phyloP scores from a whole-genome alignment of 148 eudicot genomes.

The Rheum nobile region DNA sequence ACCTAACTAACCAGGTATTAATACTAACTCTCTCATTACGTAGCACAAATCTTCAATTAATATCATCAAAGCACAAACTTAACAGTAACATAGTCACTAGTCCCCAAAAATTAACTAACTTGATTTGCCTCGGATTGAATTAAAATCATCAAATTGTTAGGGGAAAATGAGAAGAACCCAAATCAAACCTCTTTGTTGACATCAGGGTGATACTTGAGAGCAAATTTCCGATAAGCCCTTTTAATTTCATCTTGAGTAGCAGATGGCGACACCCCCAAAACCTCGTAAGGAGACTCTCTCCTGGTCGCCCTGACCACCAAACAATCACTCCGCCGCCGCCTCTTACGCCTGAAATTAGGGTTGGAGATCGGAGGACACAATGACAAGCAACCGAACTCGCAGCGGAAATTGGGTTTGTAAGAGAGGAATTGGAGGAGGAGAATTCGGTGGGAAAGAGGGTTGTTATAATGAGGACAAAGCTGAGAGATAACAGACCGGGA shows the following conservation, averaged over 20 bases:
- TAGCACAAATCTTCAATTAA: neutral
- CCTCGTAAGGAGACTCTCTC: conserved; percentile 80
- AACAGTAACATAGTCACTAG: neutral
- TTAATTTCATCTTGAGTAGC: conserved; percentile 67
- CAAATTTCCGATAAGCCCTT: conserved; percentile 92
- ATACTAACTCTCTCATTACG: neutral
- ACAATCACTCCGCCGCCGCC: conserved; percentile 6
- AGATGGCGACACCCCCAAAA: conserved; percentile 72
- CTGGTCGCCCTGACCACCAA: conserved; percentile 28
- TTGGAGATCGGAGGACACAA: neutral
- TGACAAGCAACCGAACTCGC: conserved; percentile 1
- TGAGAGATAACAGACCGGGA: conserved; percentile 5
- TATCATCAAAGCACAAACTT: neutral
- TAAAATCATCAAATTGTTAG: neutral
- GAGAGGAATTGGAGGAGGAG: neutral
- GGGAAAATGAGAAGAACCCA: neutral
- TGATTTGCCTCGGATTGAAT: neutral
- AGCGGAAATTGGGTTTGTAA: neutral
- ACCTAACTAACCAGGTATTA: neutral
- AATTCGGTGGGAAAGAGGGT: neutral
- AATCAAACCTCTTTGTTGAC: conserved; percentile 76
- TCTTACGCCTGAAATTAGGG: conserved; percentile 12
- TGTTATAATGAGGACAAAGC: neutral
- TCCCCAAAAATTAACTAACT: neutral
- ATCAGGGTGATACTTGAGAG: conserved; percentile 94